Conservation (phyloP, 768 basidiomycete genomes). For the Pleurotus tuoliensis region DNA sequence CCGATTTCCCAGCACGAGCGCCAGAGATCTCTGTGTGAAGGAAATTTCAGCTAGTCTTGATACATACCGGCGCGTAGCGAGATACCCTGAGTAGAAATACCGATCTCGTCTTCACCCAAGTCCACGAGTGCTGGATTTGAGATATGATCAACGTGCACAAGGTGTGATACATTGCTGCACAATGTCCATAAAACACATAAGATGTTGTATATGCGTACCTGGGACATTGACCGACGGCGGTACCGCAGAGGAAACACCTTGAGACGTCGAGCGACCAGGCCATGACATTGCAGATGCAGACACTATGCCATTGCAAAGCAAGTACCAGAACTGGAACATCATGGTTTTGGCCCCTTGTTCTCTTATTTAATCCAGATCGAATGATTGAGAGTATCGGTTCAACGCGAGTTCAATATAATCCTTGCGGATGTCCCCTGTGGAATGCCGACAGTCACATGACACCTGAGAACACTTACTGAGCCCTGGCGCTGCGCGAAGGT, state of each 20-base stretch:
- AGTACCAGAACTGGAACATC: no score
- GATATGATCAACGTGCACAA: constrained; percentile 3
- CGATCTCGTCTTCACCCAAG: background rate
- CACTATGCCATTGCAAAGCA: background rate
- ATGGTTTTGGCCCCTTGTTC: no score
- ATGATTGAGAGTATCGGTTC: no score
- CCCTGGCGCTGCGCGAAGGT: no score
- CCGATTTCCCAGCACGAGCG: constrained; percentile 43
- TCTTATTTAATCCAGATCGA: no score
- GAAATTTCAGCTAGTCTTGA: background rate
- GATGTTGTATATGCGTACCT: constrained; percentile 1
- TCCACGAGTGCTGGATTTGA: constrained; percentile 1
- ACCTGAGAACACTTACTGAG: no score
- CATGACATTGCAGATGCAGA: background rate
- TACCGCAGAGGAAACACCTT: background rate
- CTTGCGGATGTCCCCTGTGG: no score
- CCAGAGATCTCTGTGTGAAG: constrained; percentile 34
- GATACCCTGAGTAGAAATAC: background rate
- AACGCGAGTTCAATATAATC: no score
- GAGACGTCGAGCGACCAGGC: background rate
- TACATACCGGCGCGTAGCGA: background rate
- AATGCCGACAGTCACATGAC: no score
- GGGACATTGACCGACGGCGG: background rate
- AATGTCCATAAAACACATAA: background rate
- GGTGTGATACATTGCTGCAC: no score